phyloP scores from a whole-genome alignment of 2,329 filamentous ascomycete species.

The Ambrosiella xylebori region DNA sequence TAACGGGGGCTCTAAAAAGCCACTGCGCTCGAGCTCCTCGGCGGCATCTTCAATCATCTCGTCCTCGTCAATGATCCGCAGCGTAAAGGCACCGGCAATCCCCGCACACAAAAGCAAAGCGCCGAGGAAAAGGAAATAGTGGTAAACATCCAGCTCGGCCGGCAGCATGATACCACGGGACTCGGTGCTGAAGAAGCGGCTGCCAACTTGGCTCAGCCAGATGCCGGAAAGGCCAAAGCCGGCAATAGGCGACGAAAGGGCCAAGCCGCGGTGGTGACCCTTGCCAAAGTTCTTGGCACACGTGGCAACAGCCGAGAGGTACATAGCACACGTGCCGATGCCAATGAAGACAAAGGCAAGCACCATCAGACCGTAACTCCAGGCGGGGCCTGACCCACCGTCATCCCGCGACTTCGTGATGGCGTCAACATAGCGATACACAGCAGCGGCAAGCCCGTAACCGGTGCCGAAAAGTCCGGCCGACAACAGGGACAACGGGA shows the following conservation, averaged over 20 bases:
- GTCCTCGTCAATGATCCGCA: constrained; percentile 68
- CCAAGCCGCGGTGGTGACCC: constrained; percentile 71
- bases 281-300: constrained; percentile 97
- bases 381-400: constrained; percentile 27
- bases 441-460: constrained; percentile 66
- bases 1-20: constrained; percentile 59
- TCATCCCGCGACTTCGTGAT: constrained; percentile 17
- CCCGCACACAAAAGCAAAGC: constrained; percentile 55
- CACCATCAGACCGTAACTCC: constrained; percentile 71
- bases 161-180: constrained; percentile 37
- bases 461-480: constrained; percentile 60
- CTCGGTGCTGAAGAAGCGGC: constrained; percentile 55
- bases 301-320: constrained; percentile 77
- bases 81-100: constrained; percentile 51
- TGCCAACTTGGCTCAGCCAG: constrained; percentile 85
- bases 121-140: constrained; percentile 75
- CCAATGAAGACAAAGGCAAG: constrained; percentile 71
- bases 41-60: constrained; percentile 80
- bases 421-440: constrained; percentile 40
- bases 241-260: constrained; percentile 78
- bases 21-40: constrained; percentile 79
- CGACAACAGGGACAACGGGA: constrained; percentile 55
- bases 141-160: constrained; percentile 56
- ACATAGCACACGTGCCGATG: constrained; percentile 71
- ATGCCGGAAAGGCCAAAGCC: constrained; percentile 87